These are phyloP conservation scores for Cichorium intybus DNA, from an alignment of 140 eudicot genomes.

Conservation along the genomic window DNA sequence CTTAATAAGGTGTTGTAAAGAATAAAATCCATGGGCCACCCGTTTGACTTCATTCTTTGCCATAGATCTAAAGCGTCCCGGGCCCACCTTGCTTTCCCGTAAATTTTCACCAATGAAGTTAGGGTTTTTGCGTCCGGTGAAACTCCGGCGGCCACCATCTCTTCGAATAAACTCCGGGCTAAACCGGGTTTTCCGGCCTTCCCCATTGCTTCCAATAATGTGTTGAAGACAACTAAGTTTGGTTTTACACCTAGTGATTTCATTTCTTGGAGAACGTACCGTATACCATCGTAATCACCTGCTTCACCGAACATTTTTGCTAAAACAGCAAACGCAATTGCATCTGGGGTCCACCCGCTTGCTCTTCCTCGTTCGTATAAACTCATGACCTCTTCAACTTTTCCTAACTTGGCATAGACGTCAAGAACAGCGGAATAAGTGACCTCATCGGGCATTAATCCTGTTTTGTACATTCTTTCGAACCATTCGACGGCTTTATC, in stretches of 20 bases:
- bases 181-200: constrained; percentile 90
- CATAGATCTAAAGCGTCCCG: constrained; percentile 78
- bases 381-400: constrained; percentile 92
- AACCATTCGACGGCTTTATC: constrained; percentile 98
- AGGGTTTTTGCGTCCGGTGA: constrained; percentile 76
- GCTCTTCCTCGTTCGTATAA: constrained; percentile 87
- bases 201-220: constrained; percentile 89
- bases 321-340: constrained; percentile 76
- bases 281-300: constrained; percentile 93
- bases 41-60: constrained; percentile 81
- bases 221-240: constrained; percentile 82
- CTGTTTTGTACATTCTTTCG: constrained; percentile 94
- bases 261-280: constrained; percentile 85
- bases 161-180: constrained; percentile 84
- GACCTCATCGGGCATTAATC: constrained; percentile 98
- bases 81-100: constrained; percentile 94
- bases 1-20: constrained; percentile 83
- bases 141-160: constrained; percentile 80
- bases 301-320: constrained; percentile 92
- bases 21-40: constrained; percentile 92
- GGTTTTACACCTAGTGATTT: constrained; percentile 75
- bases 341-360: constrained; percentile 95
- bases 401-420: constrained; percentile 85
- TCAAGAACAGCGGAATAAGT: constrained; percentile 91
- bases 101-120: constrained; percentile 74